Evolutionary conservation across 2,329 filamentous ascomycete species (phyloP).

Genomic region (Paecilomyces fulvus): DNA sequence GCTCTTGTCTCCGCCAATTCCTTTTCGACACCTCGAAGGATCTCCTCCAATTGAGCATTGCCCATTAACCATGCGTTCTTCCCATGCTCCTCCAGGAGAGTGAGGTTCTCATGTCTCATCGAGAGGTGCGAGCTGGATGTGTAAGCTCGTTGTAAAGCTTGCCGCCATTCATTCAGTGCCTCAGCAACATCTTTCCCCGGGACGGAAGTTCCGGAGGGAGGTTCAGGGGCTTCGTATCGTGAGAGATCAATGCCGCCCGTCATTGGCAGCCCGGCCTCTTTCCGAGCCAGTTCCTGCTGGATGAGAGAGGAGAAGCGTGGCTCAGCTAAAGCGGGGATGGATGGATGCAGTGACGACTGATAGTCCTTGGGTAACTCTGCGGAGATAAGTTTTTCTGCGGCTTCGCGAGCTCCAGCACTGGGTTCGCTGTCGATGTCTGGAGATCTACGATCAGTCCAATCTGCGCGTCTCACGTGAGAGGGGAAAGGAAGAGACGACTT

Average conservation of each 20-base stretch:
- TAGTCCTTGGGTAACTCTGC: conserved; percentile 52
- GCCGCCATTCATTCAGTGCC: conserved; percentile 40
- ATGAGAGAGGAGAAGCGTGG: conserved; percentile 59
- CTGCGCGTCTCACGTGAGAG: conserved; percentile 6
- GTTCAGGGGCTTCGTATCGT: conserved; percentile 73
- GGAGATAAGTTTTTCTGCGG: conserved; percentile 61
- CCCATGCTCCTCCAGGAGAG: conserved; percentile 70
- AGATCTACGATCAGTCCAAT: neutral
- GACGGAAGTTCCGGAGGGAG: conserved; percentile 37
- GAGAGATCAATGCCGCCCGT: conserved; percentile 60
- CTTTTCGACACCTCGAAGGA: conserved; percentile 60
- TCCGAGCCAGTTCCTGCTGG: conserved; percentile 58
- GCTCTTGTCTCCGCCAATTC: conserved; percentile 62
- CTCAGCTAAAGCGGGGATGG: conserved; percentile 46
- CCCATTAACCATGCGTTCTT: conserved; percentile 86
- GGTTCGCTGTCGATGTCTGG: conserved; percentile 75
- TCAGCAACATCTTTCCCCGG: conserved; percentile 18
- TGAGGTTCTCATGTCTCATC: conserved; percentile 52
- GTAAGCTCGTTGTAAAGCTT: conserved; percentile 48
- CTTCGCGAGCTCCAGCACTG: conserved; percentile 50
- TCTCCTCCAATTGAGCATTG: conserved; percentile 70
- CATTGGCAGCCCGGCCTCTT: conserved; percentile 53
- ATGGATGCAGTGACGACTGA: conserved; percentile 46
- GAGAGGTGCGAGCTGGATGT: conserved; percentile 51
- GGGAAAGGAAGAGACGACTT: conserved; percentile 25